Evolutionary conservation across 345 rosid genomes (phyloP), one percentile per base, ranked within the genome.

Genomic region (Carallia pectinifolia): DNA sequence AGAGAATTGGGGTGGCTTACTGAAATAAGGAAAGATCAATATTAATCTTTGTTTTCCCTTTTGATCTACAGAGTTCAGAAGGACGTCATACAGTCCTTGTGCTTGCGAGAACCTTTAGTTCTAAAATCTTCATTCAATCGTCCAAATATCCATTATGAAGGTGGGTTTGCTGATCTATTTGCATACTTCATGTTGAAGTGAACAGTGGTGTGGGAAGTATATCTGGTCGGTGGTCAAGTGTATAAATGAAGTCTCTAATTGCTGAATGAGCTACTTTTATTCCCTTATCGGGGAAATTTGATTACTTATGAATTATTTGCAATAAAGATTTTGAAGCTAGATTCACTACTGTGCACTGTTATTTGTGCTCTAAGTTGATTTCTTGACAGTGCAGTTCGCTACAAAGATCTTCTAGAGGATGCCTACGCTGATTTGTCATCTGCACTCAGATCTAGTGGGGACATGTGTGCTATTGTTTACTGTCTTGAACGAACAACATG

Each of bases 401-500:
- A 90, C 85, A 95, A 92, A 79, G 94, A 95, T 84, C 86, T 95
- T 71, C 37, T 92, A 73, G 86, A 86, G 48, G 89, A 95, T 85
- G 81, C 81, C 52, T 95, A 84, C 70, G 81, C 84, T 29, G 97
- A 92, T 82, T 80, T 95, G 84, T 81, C 85, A 71, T 77, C 85
- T 75, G 71, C 80, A 53, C 83, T 95, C 79, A 87, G 85, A 76
- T 80, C 93, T 61, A 74, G 78, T 74, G 97, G 96, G 63, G 79
- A 82, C 74, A 76, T 88, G 62, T 92, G 97, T 85, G 92, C 90
- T 8, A 92, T 95, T 77, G 84, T 95, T 72, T 92, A 95, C 81
- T 95, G 99, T 82, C 96, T 95, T 67, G 97, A 95, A 79, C 89
- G 99, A 68, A 70, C 97, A 80, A 79, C 95, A 65, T 95, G 99